Evolutionary conservation across 1,139 yeast species (phyloP).

Genomic region (Pichiaceae sp.): DNA sequence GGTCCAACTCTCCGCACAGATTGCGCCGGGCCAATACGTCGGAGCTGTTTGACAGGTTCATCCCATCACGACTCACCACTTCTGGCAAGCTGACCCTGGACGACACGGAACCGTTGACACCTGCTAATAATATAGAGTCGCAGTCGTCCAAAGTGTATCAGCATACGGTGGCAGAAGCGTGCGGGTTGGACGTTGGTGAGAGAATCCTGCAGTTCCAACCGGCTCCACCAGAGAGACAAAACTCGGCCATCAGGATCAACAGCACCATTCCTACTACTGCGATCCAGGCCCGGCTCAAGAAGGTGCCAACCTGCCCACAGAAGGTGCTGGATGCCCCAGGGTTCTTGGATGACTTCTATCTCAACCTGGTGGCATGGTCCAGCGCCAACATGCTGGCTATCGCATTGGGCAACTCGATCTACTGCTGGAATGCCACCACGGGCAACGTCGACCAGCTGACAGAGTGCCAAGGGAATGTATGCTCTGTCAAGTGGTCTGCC

Average conservation of each 20-base stretch:
- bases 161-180: constrained; percentile 87
- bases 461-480: constrained; percentile 51
- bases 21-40: constrained; percentile 23
- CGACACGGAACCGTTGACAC: constrained; percentile 27
- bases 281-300: constrained; percentile 39
- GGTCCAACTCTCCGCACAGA: constrained; percentile 15
- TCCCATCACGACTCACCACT: constrained; percentile 44
- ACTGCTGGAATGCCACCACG: constrained; percentile 86
- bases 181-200: constrained; percentile 81
- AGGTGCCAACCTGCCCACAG: constrained; percentile 83
- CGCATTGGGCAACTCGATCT: constrained; percentile 77
- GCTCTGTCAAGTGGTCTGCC: constrained; percentile 85
- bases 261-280: constrained; percentile 22
- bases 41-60: constrained; percentile 35
- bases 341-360: constrained; percentile 82
- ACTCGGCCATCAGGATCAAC: constrained; percentile 6
- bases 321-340: constrained; percentile 97
- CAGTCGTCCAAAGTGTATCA: constrained; percentile 69
- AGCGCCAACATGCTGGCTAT: constrained; percentile 75
- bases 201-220: constrained; percentile 85
- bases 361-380: constrained; percentile 87
- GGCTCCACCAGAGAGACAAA: constrained; percentile 61
- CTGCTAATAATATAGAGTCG: constrained; percentile 51
- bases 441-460: constrained; percentile 67
- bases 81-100: constrained; percentile 29